Base-by-base conservation (phyloP, 495 filamentous ascomycete species). In the Aspergillus steynii region DNA sequence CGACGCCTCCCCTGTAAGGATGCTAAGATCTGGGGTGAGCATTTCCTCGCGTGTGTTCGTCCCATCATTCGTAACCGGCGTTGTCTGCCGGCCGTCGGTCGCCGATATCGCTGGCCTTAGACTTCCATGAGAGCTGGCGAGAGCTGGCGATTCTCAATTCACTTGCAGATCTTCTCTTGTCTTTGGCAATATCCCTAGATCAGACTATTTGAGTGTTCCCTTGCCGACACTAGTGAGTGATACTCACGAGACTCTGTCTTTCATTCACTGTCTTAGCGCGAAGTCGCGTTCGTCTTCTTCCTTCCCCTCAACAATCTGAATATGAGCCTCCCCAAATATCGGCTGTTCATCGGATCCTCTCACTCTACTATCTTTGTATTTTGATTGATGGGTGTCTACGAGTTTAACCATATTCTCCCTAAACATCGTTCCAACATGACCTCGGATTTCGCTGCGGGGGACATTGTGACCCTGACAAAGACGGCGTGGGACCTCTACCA, bases 401-500 rank as follows among this genome's bases (percentile, higher is more conserved):
- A 42, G 1, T 20, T 42, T 15, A 10, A 14, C 37, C 9, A 14
- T 12, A n/a, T 53, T 8, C 10, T 20, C 50, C 9, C 14, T 31
- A 6, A 31, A 54, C 20, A 49, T n/a, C 34, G 46, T 29, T 4
- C 28, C 57, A 69, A 12, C 49, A 73, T 71, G 62, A 42, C 61
- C n/a, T 53, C 70, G 20, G 65, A 66, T 51, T 61, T 71, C 51
- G 69, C 68, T 4, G 52, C 69, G 10, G 51, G 65, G 5, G 75
- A 79, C 52, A 64, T 78, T 2, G 60, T 68, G 3, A 59, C 69
- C 32, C 50, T 79, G 46, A 65, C 68, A 10, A 72, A 69, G 57
- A 53, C 74, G 50, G 68, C 75, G 56, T 76, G 69, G 66, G 73
- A 76, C 34, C 55, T 79, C 27, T 72, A 77, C 56, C 69, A 71